A percentile compares a stretch with the other conserved stretches of the same genome.
Evolutionary conservation across 1,139 yeast species (phyloP).

Genomic region (Casaregolazyma suthepensis): DNA sequence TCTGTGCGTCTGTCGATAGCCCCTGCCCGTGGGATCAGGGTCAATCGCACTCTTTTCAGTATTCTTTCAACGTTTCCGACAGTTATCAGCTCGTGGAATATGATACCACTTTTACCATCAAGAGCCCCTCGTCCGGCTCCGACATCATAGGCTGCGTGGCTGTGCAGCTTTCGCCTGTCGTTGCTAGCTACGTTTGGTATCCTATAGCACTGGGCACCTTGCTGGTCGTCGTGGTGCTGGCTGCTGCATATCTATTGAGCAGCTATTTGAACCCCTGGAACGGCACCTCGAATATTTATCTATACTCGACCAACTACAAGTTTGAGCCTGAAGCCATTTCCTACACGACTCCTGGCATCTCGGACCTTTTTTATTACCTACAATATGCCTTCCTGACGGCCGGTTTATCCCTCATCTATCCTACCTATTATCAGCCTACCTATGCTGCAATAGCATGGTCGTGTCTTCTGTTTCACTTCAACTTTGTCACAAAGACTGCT

Average conservation of each 20-base stretch:
- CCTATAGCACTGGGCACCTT: constrained; percentile 42
- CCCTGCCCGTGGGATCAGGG: constrained; percentile 29
- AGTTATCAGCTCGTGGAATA: constrained; percentile 29
- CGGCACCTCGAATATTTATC: constrained; percentile 53
- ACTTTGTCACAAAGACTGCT: constrained; percentile 19
- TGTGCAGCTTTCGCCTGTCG: constrained; percentile 47
- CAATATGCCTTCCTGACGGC: constrained; percentile 44
- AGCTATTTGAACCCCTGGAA: constrained; percentile 49
- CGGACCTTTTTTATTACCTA: constrained; percentile 29
- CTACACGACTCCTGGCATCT: constrained; percentile 52
- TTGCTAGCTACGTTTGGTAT: constrained; percentile 37
- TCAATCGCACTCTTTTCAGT: constrained; percentile 20
- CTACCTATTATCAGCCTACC: constrained; percentile 60
- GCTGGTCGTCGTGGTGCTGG: constrained; percentile 40
- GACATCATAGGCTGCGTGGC: constrained; percentile 43
- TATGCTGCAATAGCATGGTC: constrained; percentile 40
- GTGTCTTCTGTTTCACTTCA: constrained; percentile 27
- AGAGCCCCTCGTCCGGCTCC: constrained; percentile 36
- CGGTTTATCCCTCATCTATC: constrained; percentile 52
- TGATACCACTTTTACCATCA: constrained; percentile 26
- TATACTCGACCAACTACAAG: constrained; percentile 54
- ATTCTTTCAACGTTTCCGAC: constrained; percentile 21
- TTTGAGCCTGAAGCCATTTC: constrained; percentile 53
- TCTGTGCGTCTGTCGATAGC: constrained; percentile 23
- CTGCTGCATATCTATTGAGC: constrained; percentile 39